These are phyloP conservation scores for Megacollybia platyphylla DNA, from an alignment of 1,284 basidiomycete genomes.

Conservation along the genomic window DNA sequence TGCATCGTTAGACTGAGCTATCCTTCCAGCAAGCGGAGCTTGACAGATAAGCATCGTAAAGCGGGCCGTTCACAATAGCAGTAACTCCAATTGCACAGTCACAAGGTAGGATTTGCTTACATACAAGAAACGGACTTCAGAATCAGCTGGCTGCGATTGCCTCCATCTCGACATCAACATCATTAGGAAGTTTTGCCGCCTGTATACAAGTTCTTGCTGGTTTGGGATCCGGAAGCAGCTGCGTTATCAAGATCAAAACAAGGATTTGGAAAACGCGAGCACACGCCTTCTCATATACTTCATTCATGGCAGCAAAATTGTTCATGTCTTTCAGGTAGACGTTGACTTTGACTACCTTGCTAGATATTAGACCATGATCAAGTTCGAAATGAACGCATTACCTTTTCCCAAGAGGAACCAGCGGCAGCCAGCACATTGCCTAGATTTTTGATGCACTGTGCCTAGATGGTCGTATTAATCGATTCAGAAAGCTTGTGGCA, in stretches of 20 bases:
- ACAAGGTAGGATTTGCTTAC: background rate
- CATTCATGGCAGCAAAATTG: constrained; percentile 41
- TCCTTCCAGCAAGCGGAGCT: background rate
- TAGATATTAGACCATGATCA: background rate
- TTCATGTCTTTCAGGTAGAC: constrained; percentile 49
- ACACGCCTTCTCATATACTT: constrained; percentile 37
- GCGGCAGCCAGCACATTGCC: constrained; percentile 35
- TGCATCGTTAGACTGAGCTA: background rate
- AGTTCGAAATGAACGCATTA: constrained; percentile 13
- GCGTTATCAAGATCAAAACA: constrained; percentile 1
- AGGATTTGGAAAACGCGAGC: background rate
- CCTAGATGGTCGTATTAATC: constrained; percentile 17
- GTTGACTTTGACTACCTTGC: constrained; percentile 33
- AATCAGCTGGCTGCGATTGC: constrained; percentile 36
- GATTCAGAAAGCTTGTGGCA: background rate
- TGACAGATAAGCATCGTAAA: background rate
- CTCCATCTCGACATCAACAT: constrained; percentile 74
- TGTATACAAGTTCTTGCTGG: constrained; percentile 73
- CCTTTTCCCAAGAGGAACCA: constrained; percentile 45
- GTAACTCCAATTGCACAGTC: background rate
- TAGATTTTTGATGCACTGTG: constrained; percentile 42
- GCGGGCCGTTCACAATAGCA: background rate
- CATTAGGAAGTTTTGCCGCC: constrained; percentile 63
- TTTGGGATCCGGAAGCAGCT: constrained; percentile 49
- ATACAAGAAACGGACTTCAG: background rate